Conservation (phyloP, 2,329 filamentous ascomycete genomes). For the Aspergillus clavatus region DNA sequence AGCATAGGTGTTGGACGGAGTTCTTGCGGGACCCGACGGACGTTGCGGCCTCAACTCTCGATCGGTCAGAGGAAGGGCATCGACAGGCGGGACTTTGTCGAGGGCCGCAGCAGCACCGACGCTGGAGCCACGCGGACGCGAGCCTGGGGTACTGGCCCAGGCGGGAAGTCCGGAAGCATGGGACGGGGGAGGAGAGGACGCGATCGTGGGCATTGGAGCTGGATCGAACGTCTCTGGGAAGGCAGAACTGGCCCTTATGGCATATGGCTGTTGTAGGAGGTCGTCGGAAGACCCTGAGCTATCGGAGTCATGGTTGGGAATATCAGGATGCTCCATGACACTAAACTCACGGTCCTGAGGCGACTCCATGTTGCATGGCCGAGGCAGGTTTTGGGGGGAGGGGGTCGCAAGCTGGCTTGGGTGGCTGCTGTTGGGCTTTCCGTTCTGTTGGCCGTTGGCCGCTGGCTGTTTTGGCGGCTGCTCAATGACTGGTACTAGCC, state of each 20-base stretch:
- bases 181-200: conserved; percentile 29
- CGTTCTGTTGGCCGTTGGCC: conserved; percentile 17
- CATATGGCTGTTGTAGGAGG: conserved; percentile 32
- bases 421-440: background rate
- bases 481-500: too few species aligned
- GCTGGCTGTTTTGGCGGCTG: too few species aligned
- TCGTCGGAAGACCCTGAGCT: conserved; percentile 42
- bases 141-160: conserved; percentile 33
- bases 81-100: conserved; percentile 32
- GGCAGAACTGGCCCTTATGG: conserved; percentile 28
- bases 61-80: conserved; percentile 25
- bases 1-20: conserved; percentile 76
- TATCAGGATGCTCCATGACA: conserved; percentile 42
- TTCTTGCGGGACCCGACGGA: conserved; percentile 64
- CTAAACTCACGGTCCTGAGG: conserved; percentile 20
- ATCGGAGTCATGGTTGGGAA: conserved; percentile 38
- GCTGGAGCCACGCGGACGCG: conserved; percentile 42
- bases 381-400: background rate
- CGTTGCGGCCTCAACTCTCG: conserved; percentile 54
- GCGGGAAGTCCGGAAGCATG: conserved; percentile 26
- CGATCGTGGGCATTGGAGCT: conserved; percentile 28
- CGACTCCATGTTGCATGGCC: conserved; percentile 15
- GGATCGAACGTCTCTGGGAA: conserved; percentile 30
- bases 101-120: conserved; percentile 39
- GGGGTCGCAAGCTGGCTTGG: too few species aligned